Evolutionary conservation across 257 asterid genomes (phyloP), one percentile per base, ranked within the genome.

Genomic region (Ilex asprella): DNA sequence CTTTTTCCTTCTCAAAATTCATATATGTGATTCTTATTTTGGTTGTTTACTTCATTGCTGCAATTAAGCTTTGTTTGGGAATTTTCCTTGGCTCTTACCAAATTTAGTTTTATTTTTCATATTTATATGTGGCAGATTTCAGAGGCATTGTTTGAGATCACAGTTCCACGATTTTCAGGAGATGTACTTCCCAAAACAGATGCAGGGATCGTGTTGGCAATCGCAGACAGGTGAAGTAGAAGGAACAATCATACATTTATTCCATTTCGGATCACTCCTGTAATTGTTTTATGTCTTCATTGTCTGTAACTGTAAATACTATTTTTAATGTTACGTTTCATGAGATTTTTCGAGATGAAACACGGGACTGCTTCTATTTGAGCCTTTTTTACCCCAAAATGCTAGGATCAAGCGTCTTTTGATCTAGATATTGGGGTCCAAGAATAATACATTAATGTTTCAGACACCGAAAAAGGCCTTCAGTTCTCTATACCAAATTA

Each of bases 101-200:
- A 54, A 54, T 51, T 64, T 56, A 11, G 53, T 21, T 51, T 70
- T 63, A 56, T 31, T 64, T 68, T 10, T 75, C 10, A 55, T 66
- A 31, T 30, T 58, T 62, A 29, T 70, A 59, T 56, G 58, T 70
- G 56, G 65, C 87, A 92, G 98, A 66, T 92, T 60, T 86, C 95
- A 55, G 95, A 86, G 76, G 98, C 98, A 31, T 70, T 92, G 60
- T 79, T 78, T 65, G 98, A 89, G 82, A 89, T 92, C 69, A 84
- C 79, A 35, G 91, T 92, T 76, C 98, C 98, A 44, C 85, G 98
- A 58, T 88, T 76, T 78, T 88, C 97, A 12, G 97, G 98, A 52
- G 98, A 92, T 69, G 64, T 71, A 63, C 82, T 89, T 77, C 98
- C 98, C 60, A 78, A 81, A 82, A 86, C 95, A 59, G 95, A 78